A percentile compares a stretch with the other conserved stretches of the same genome.
These are phyloP conservation scores for Daldinia sp. DNA, from an alignment of 2,329 filamentous ascomycete genomes.

Conservation along the genomic window DNA sequence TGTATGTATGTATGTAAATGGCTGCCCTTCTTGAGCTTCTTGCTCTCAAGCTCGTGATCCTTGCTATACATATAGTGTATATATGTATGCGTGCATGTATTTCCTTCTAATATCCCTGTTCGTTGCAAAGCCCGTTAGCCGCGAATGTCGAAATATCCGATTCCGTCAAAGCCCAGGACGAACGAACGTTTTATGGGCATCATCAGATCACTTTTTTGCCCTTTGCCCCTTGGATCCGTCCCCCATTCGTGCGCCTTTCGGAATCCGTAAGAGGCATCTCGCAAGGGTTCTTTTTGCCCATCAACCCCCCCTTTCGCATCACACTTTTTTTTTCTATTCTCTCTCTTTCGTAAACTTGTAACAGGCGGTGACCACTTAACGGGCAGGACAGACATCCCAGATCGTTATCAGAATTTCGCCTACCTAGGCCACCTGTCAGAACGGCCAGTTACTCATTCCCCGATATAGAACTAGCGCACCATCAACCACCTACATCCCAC, in stretches of 20 bases:
- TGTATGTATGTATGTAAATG: constrained; percentile 6
- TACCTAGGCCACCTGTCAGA: constrained; percentile 25
- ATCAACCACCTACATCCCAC: constrained; percentile 37
- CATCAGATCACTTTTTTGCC: constrained; percentile 34
- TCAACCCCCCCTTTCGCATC: constrained; percentile 10
- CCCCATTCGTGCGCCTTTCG: constrained; percentile 28
- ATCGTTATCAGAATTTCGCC: constrained; percentile 36
- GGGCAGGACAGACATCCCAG: constrained; percentile 26
- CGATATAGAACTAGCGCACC: constrained; percentile 35
- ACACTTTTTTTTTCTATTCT: background rate
- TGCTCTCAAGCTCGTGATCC: constrained; percentile 38
- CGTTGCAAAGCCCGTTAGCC: constrained; percentile 38
- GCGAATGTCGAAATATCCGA: constrained; percentile 44
- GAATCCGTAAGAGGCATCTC: constrained; percentile 40
- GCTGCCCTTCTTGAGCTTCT: constrained; percentile 31
- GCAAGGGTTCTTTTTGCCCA: constrained; percentile 18
- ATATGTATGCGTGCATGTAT: constrained; percentile 1
- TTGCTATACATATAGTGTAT: constrained; percentile 11
- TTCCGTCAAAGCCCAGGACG: constrained; percentile 15
- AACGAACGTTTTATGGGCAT: constrained; percentile 28
- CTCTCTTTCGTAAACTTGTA: constrained; percentile 10
- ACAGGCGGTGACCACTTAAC: constrained; percentile 37
- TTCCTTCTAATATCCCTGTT: constrained; percentile 27
- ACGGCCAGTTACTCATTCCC: constrained; percentile 38
- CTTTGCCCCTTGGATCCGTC: constrained; percentile 12